Evolutionary conservation across 306 rosid species (phyloP).

Genomic region (Sicyos edulis): DNA sequence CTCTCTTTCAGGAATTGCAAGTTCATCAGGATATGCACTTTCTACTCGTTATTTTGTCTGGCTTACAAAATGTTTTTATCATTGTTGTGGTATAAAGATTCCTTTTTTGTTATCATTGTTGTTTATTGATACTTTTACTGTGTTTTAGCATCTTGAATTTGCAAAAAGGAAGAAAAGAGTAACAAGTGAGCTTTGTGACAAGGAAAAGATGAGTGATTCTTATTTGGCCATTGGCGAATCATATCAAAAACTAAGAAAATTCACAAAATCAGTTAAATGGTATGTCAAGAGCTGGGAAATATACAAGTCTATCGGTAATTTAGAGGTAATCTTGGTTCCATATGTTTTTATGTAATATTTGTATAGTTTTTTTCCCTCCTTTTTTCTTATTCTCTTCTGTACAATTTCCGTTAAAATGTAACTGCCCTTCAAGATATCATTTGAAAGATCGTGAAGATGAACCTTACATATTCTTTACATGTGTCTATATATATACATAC

Average conservation of each 20-base stretch:
- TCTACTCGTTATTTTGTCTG: neutral
- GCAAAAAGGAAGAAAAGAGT: slow-evolving; percentile 73
- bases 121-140: slow-evolving; percentile 18
- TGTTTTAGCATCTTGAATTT: slow-evolving; percentile 53
- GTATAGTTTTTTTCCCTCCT: neutral
- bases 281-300: slow-evolving; percentile 67
- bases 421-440: neutral
- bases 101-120: neutral
- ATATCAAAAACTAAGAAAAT: slow-evolving; percentile 66
- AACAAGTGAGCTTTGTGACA: slow-evolving; percentile 64
- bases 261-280: slow-evolving; percentile 70
- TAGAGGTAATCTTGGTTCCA: slow-evolving; percentile 52
- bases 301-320: slow-evolving; percentile 59
- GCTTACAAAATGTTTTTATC: neutral
- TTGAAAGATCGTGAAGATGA: neutral
- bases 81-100: neutral
- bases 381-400: neutral
- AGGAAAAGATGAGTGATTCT: slow-evolving; percentile 66
- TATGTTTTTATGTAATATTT: slow-evolving; percentile 10
- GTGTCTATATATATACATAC: neutral
- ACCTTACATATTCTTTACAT: neutral
- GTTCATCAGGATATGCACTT: slow-evolving; percentile 13
- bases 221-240: slow-evolving; percentile 68
- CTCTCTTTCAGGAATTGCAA: neutral
- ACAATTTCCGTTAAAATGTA: neutral